Percentiles rank a stretch among this genome's conserved stretches.
Evolutionary conservation across 345 rosid species (phyloP).

Genomic region (Adansonia digitata): DNA sequence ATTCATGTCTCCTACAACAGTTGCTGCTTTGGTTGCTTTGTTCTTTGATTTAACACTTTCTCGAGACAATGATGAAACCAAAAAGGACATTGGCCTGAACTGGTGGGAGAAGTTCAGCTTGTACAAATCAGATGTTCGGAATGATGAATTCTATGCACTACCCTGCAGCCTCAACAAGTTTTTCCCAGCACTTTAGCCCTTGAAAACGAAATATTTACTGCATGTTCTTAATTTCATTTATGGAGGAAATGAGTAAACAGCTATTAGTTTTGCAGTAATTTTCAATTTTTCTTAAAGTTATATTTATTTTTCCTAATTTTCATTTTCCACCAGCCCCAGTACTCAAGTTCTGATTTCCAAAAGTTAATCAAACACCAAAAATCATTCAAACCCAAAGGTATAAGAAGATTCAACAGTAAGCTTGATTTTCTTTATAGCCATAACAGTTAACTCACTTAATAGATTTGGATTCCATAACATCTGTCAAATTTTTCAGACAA

Average conservation of each 20-base stretch:
- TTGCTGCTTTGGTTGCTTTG: constrained; percentile 47
- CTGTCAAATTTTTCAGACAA: not conserved
- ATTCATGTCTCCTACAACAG: constrained; percentile 59
- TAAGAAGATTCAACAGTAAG: not conserved
- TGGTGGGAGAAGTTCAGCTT: constrained; percentile 70
- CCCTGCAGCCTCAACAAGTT: constrained; percentile 54
- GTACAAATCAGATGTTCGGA: constrained; percentile 52
- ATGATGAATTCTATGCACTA: constrained; percentile 64
- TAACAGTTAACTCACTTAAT: not conserved
- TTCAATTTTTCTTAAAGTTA: not conserved
- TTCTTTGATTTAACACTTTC: constrained; percentile 46
- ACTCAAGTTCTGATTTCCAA: not conserved
- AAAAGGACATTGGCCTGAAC: constrained; percentile 45
- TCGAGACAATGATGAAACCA: constrained; percentile 38
- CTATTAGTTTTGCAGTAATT: not conserved
- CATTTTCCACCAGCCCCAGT: not conserved
- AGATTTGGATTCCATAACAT: not conserved
- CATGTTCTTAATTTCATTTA: not conserved
- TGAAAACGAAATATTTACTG: not conserved
- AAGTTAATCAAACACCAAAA: not conserved
- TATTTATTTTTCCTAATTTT: not conserved
- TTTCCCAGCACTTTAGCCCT: constrained; percentile 48
- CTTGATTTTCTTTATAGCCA: not conserved
- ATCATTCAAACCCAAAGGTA: not conserved
- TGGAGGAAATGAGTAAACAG: not conserved